Evolutionary conservation across 139 green algal species (phyloP).

Genomic region (Chlorella vulgaris): DNA sequence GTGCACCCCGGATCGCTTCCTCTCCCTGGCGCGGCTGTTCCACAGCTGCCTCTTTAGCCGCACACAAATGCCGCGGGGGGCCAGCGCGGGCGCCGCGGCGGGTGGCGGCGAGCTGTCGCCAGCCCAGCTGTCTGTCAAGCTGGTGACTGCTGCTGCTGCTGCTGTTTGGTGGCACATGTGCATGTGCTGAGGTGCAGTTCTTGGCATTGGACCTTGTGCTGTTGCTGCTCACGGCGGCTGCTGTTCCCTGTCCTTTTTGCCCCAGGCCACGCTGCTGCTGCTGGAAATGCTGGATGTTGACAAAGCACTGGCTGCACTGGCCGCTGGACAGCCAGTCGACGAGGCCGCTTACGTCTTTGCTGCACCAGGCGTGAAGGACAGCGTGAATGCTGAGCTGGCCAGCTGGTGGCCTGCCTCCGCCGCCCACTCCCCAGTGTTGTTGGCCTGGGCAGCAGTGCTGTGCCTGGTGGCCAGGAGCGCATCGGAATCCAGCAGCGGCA

Average conservation of each 20-base stretch:
- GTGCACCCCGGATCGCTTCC: conserved; percentile 51
- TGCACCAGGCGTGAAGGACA: background rate
- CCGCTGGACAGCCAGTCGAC: background rate
- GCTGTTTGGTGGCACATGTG: background rate
- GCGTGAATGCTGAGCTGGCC: conserved; percentile 32
- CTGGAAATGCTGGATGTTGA: conserved; percentile 59
- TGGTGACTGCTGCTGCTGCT: conserved; percentile 4
- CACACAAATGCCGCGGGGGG: background rate
- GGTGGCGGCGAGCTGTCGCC: conserved; percentile 8
- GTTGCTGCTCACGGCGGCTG: background rate
- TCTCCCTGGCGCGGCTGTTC: conserved; percentile 56
- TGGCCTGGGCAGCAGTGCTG: conserved; percentile 46
- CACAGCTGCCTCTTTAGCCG: conserved; percentile 45
- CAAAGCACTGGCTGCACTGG: conserved; percentile 23
- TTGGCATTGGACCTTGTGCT: background rate
- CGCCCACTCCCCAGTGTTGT: conserved; percentile 38
- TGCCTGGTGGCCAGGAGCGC: conserved; percentile 30
- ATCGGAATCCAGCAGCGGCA: background rate
- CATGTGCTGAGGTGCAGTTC: background rate
- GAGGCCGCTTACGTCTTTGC: conserved; percentile 33
- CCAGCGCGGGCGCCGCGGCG: background rate
- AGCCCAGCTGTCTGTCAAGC: conserved; percentile 20
- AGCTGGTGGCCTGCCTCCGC: conserved; percentile 27
- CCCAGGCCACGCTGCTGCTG: conserved; percentile 54
- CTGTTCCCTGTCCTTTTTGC: background rate